Evolutionary conservation across 2,329 filamentous ascomycete genomes (phyloP).

Genomic region (Byssothecium circinans): DNA sequence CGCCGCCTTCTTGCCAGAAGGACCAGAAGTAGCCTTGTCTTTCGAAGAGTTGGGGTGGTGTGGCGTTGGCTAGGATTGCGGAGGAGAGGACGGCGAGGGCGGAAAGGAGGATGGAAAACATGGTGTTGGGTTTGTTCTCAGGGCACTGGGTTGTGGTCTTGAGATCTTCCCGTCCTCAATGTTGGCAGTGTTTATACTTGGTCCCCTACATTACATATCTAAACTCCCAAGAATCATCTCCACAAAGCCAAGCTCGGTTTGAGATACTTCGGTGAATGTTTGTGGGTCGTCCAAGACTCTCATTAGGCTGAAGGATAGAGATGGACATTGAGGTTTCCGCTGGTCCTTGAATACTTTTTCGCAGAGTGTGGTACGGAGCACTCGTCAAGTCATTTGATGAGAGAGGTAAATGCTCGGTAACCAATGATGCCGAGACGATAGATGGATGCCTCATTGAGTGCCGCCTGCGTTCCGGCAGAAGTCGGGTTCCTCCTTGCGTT

Average conservation of each 20-base stretch:
- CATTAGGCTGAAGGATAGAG: slow-evolving; percentile 1
- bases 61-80: not conserved
- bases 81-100: not conserved
- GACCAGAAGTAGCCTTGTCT: slow-evolving; percentile 7
- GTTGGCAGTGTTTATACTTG: slow-evolving; percentile 2
- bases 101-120: not conserved
- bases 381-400: not conserved
- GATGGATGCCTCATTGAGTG: not conserved
- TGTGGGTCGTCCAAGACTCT: slow-evolving; percentile 1
- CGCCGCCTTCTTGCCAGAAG: slow-evolving; percentile 7
- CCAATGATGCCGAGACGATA: not conserved
- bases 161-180: not conserved
- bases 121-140: not conserved
- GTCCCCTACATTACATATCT: no score
- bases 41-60: slow-evolving; percentile 2
- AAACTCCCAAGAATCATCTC: no score
- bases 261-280: not conserved
- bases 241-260: not conserved
- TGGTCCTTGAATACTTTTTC: not conserved
- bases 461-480: slow-evolving; percentile 2
- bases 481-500: slow-evolving; percentile 2
- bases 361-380: not conserved
- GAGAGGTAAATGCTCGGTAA: not conserved
- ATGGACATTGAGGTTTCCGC: not conserved
- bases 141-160: no score